Conservation (phyloP, 2,329 filamentous ascomycete species). For the Hortaea sp. region DNA sequence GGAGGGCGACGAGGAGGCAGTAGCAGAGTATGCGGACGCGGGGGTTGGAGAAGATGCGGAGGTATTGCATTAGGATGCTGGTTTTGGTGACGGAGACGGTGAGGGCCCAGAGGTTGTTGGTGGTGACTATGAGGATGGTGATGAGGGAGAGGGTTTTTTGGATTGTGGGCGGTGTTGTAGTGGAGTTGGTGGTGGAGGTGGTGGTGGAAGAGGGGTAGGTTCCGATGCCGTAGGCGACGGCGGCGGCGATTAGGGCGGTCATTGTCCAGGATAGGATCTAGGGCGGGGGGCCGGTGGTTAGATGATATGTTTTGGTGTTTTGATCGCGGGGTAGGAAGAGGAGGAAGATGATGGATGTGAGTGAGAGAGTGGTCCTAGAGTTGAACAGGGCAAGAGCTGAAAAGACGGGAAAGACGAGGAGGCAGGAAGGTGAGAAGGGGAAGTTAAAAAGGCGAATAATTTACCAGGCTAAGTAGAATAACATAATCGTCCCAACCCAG, state of each 20-base stretch:
- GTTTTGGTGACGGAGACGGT: constrained; percentile 33
- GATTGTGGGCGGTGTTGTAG: constrained; percentile 1
- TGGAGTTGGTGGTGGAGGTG: neutral
- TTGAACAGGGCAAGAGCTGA: too few relatives aligned
- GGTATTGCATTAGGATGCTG: constrained; percentile 41
- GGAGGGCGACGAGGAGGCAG: constrained; percentile 25
- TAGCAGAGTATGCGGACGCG: constrained; percentile 28
- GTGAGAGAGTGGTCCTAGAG: too few relatives aligned
- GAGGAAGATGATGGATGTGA: too few relatives aligned
- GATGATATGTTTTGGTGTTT: neutral
- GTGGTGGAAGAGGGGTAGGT: constrained; percentile 6
- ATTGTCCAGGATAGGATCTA: constrained; percentile 22
- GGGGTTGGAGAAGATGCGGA: constrained; percentile 34
- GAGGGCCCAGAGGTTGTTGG: constrained; percentile 24
- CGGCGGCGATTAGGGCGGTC: constrained; percentile 18
- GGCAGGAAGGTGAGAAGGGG: neutral
- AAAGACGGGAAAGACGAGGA: too few relatives aligned
- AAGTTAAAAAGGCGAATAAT: constrained; percentile 2
- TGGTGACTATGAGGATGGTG: constrained; percentile 22
- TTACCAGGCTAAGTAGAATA: constrained; percentile 26
- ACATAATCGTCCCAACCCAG: constrained; percentile 28
- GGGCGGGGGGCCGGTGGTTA: too few relatives aligned
- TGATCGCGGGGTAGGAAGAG: neutral
- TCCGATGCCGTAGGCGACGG: constrained; percentile 15
- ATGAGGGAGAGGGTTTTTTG: constrained; percentile 3